These are phyloP conservation scores for Pseudocercospora pini-densiflorae DNA, from an alignment of 2,329 filamentous ascomycete genomes.

Conservation along the genomic window DNA sequence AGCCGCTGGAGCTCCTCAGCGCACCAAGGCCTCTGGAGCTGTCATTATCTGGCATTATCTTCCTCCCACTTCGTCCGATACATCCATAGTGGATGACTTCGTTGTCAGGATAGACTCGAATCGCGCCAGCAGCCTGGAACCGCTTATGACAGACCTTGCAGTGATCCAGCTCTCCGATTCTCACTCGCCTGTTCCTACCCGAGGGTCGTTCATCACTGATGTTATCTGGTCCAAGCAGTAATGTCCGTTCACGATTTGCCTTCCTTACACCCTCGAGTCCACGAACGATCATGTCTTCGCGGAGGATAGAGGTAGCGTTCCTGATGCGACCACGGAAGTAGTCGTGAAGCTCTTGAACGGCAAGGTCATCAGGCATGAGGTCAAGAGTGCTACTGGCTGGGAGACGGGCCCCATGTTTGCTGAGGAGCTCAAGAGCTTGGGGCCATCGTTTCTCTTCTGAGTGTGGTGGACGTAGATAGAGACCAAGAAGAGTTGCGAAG, in stretches of 20 bases:
- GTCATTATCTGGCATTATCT: constrained; percentile 21
- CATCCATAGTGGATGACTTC: constrained; percentile 57
- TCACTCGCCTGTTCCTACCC: constrained; percentile 69
- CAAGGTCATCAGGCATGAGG: constrained; percentile 80
- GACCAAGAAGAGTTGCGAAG: constrained; percentile 85
- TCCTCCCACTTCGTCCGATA: constrained; percentile 35
- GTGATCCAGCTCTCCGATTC: constrained; percentile 84
- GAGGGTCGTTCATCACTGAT: constrained; percentile 60
- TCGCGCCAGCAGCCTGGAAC: constrained; percentile 79
- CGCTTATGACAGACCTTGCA: constrained; percentile 94
- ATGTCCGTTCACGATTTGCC: constrained; percentile 72
- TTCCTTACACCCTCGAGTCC: constrained; percentile 78
- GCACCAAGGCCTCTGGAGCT: constrained; percentile 10
- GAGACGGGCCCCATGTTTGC: constrained; percentile 87
- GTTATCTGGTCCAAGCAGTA: constrained; percentile 75
- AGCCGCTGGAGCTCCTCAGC: constrained; percentile 18
- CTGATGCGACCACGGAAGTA: constrained; percentile 94
- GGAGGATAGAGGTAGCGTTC: constrained; percentile 78
- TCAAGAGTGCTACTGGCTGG: constrained; percentile 85
- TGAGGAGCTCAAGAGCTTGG: constrained; percentile 85
- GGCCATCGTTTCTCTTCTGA: constrained; percentile 66
- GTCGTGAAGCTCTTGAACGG: constrained; percentile 77
- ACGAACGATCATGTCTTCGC: constrained; percentile 77
- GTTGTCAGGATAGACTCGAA: constrained; percentile 81
- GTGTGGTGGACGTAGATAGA: constrained; percentile 85